Evolutionary conservation across 192 early-diverging fungal species (phyloP).

Genomic region (Coemansia sp.): DNA sequence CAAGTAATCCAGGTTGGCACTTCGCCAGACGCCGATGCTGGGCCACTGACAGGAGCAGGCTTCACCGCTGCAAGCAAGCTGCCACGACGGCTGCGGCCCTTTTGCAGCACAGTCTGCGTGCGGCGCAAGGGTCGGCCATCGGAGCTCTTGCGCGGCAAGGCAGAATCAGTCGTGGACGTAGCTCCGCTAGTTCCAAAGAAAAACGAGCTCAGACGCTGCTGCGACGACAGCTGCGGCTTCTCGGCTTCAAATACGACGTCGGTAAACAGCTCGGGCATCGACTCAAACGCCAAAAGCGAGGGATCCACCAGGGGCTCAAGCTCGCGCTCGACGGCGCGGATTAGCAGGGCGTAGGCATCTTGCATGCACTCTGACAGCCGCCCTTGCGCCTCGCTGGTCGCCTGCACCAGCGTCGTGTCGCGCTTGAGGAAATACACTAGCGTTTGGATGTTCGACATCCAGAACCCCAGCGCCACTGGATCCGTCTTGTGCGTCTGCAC

Average conservation of each 20-base stretch:
- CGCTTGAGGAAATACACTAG: slow-evolving; percentile 86
- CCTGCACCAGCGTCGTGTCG: slow-evolving; percentile 70
- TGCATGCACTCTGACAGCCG: slow-evolving; percentile 79
- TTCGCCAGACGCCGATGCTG: slow-evolving; percentile 34
- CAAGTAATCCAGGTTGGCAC: slow-evolving; percentile 37
- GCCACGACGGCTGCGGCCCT: slow-evolving; percentile 34
- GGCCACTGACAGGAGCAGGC: slow-evolving; percentile 5
- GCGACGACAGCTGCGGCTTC: slow-evolving; percentile 15
- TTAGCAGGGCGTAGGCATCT: slow-evolving; percentile 66
- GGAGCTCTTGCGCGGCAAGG: slow-evolving; percentile 24
- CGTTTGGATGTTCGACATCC: slow-evolving; percentile 83
- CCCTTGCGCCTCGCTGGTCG: slow-evolving; percentile 72
- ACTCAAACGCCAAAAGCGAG: slow-evolving; percentile 68
- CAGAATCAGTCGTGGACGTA: slow-evolving; percentile 7
- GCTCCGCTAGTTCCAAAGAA: slow-evolving; percentile 33
- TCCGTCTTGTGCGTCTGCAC: slow-evolving; percentile 56
- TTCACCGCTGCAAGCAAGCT: slow-evolving; percentile 24
- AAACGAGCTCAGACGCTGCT: slow-evolving; percentile 47
- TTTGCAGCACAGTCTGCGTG: slow-evolving; percentile 35
- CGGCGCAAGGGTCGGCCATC: slow-evolving; percentile 51
- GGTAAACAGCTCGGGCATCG: slow-evolving; percentile 64
- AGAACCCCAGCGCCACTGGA: slow-evolving; percentile 68
- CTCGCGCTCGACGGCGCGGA: slow-evolving; percentile 62
- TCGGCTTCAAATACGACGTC: slow-evolving; percentile 49
- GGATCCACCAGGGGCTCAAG: slow-evolving; percentile 67